A percentile compares a stretch with the other conserved stretches of the same genome.
These are phyloP conservation scores for Ganoderma multipileum DNA, from an alignment of 1,284 basidiomycete genomes.

Conservation along the genomic window DNA sequence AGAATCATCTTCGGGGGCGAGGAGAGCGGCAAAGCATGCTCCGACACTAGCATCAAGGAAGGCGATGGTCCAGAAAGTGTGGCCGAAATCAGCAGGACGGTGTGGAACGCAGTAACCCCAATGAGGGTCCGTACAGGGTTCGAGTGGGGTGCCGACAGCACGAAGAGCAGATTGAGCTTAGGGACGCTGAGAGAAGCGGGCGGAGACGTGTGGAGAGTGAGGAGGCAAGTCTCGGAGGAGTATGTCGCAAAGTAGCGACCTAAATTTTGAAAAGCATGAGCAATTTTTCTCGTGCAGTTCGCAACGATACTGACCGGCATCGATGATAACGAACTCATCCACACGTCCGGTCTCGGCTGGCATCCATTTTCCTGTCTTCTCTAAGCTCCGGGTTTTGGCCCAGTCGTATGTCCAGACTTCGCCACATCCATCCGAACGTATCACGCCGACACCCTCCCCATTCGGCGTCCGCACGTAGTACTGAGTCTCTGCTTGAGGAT, in stretches of 20 bases:
- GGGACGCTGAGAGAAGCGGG: conserved; percentile 56
- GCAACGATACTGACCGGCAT: conserved; percentile 52
- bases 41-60: conserved; percentile 49
- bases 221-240: conserved; percentile 45
- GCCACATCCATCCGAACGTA: conserved; percentile 59
- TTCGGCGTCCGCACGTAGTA: conserved; percentile 79
- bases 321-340: conserved; percentile 71
- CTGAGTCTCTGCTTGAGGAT: conserved; percentile 52
- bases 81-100: conserved; percentile 32
- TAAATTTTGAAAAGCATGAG: conserved; percentile 16
- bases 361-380: conserved; percentile 53
- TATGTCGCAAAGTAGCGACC: conserved; percentile 55
- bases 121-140: conserved; percentile 42
- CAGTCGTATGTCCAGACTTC: conserved; percentile 66
- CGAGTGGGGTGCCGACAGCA: conserved; percentile 42
- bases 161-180: conserved; percentile 63
- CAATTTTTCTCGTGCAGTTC: neutral
- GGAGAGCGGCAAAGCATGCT: conserved; percentile 56
- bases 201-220: conserved; percentile 59
- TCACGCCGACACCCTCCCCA: conserved; percentile 72
- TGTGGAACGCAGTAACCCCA: conserved; percentile 34
- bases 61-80: conserved; percentile 29
- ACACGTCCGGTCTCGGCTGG: conserved; percentile 37
- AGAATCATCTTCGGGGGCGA: conserved; percentile 63
- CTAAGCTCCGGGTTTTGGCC: conserved; percentile 44